A percentile compares a stretch with the other conserved stretches of the same genome.
Conservation (phyloP, 2,329 filamentous ascomycete species). For the Thelonectria blattea region DNA sequence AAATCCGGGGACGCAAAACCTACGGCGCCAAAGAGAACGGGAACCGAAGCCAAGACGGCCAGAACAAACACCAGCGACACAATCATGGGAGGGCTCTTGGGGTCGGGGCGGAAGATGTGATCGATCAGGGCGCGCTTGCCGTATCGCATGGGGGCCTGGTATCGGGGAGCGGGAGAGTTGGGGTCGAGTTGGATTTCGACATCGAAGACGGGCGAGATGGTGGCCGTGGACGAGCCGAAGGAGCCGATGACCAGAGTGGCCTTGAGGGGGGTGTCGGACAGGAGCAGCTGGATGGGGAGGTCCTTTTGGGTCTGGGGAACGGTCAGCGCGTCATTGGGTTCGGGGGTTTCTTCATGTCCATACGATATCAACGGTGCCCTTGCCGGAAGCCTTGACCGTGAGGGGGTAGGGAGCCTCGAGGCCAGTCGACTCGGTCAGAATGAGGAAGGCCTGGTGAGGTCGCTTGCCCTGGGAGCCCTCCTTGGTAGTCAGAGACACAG, state of each 20-base stretch:
- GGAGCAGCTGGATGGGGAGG: slow-evolving; percentile 81
- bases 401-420: slow-evolving; percentile 89
- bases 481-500: slow-evolving; percentile 80
- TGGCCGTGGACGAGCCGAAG: slow-evolving; percentile 75
- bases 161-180: slow-evolving; percentile 62
- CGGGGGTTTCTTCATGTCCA: slow-evolving; percentile 37
- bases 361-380: slow-evolving; percentile 85
- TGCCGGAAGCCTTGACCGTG: slow-evolving; percentile 84
- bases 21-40: slow-evolving; percentile 74
- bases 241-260: slow-evolving; percentile 87
- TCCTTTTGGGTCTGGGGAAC: slow-evolving; percentile 79
- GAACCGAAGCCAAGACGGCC: slow-evolving; percentile 75
- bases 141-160: slow-evolving; percentile 78
- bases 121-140: slow-evolving; percentile 84
- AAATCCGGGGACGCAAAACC: slow-evolving; percentile 39
- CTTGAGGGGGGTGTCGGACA: slow-evolving; percentile 69
- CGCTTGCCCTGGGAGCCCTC: slow-evolving; percentile 80
- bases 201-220: slow-evolving; percentile 75
- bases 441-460: slow-evolving; percentile 92
- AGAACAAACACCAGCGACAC: slow-evolving; percentile 80
- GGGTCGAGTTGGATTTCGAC: slow-evolving; percentile 70
- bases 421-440: slow-evolving; percentile 77
- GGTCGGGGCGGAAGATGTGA: slow-evolving; percentile 85
- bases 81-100: slow-evolving; percentile 79
- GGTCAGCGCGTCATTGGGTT: slow-evolving; percentile 35